Conservation (phyloP, 805 yeast species). For the Candida takata region DNA sequence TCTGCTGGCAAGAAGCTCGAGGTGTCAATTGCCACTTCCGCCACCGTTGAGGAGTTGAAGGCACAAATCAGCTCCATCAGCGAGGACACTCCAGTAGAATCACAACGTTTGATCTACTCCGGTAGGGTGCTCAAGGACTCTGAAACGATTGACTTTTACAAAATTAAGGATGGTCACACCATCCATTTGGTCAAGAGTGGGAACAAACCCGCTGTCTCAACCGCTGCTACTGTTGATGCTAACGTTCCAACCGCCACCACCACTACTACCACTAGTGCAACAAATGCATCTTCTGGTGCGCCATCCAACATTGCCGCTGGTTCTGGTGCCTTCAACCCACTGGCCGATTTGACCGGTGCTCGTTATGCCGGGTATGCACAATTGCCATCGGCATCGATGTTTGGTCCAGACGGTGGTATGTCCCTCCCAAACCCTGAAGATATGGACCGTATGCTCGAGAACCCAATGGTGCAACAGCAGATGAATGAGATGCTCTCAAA, state of each 20-base stretch:
- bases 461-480: constrained; percentile 75
- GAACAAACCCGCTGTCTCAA: constrained; percentile 27
- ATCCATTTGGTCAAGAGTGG: constrained; percentile 82
- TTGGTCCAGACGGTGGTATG: constrained; percentile 95
- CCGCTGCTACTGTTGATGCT: constrained; percentile 57
- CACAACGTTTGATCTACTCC: constrained; percentile 86
- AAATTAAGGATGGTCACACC: constrained; percentile 79
- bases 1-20: constrained; percentile 79
- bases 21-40: constrained; percentile 43
- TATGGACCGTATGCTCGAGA: constrained; percentile 64
- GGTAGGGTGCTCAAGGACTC: constrained; percentile 88
- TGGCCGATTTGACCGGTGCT: constrained; percentile 91
- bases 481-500: constrained; percentile 77
- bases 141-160: constrained; percentile 68
- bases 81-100: constrained; percentile 62
- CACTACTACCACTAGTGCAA: no score
- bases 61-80: constrained; percentile 46
- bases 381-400: constrained; percentile 79
- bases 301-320: constrained; percentile 88
- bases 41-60: constrained; percentile 66
- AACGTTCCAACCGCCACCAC: no score
- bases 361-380: constrained; percentile 90
- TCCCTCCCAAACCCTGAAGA: constrained; percentile 64
- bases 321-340: constrained; percentile 79
- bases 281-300: constrained; percentile 31